Evolutionary conservation across 768 basidiomycete species (phyloP).

Genomic region (Macrolepiota albuminosa): DNA sequence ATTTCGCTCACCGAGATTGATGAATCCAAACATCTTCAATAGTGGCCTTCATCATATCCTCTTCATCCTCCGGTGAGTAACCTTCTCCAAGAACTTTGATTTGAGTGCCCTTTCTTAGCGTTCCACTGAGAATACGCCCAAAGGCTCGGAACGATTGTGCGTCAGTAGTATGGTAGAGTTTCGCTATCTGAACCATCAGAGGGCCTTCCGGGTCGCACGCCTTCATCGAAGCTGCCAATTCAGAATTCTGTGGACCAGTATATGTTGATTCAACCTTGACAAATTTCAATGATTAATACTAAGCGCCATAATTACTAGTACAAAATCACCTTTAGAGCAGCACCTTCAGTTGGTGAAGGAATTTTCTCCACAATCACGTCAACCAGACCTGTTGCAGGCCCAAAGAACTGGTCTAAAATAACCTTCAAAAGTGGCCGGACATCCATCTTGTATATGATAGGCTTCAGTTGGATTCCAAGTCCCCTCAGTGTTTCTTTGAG

Average conservation of each 20-base stretch:
- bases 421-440: conserved; percentile 91
- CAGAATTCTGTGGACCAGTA: conserved; percentile 81
- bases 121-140: conserved; percentile 91
- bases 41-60: conserved; percentile 86
- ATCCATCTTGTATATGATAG: conserved; percentile 98
- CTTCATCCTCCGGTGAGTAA: conserved; percentile 98
- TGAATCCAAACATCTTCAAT: conserved; percentile 89
- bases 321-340: conserved; percentile 52
- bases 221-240: conserved; percentile 75
- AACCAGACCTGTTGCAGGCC: conserved; percentile 81
- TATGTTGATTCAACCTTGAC: conserved; percentile 77
- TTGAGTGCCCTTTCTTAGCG: conserved; percentile 73
- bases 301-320: neutral
- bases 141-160: conserved; percentile 96
- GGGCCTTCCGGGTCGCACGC: conserved; percentile 81
- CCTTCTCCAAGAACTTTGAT: conserved; percentile 98
- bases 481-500: conserved; percentile 73
- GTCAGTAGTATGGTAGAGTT: conserved; percentile 94
- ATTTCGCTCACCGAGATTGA: conserved; percentile 69
- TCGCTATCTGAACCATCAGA: conserved; percentile 88
- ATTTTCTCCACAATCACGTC: conserved; percentile 91
- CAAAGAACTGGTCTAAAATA: conserved; percentile 94
- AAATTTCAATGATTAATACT: neutral
- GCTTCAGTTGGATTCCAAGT: conserved; percentile 83
- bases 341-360: conserved; percentile 68